phyloP scores from a whole-genome alignment of 805 yeast genomes.

The Myxozyma sirexii region DNA sequence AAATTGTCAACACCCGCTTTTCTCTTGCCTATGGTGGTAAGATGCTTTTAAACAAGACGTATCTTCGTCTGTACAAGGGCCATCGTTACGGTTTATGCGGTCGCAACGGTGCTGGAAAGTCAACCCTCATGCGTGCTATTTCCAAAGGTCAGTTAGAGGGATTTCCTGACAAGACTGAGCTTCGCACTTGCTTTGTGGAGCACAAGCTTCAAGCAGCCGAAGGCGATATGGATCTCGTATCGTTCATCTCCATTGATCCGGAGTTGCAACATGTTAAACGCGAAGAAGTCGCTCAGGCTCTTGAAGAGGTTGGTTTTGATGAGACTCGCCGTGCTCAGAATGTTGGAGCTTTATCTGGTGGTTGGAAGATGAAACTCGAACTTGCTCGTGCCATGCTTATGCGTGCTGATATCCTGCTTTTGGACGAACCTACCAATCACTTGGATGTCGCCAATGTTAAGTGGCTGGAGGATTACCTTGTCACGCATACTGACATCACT shows the following conservation, averaged over 20 bases:
- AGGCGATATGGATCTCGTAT: slow-evolving; percentile 83
- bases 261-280: slow-evolving; percentile 62
- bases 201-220: slow-evolving; percentile 95
- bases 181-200: slow-evolving; percentile 95
- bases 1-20: slow-evolving; percentile 90
- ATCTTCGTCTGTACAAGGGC: slow-evolving; percentile 82
- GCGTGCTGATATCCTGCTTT: slow-evolving; percentile 90
- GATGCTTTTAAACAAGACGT: slow-evolving; percentile 93
- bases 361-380: slow-evolving; percentile 99
- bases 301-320: slow-evolving; percentile 86
- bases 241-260: slow-evolving; percentile 87
- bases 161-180: slow-evolving; percentile 84
- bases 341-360: slow-evolving; percentile 95
- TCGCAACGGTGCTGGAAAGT: slow-evolving; percentile 98
- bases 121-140: slow-evolving; percentile 94
- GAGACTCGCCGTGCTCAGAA: slow-evolving; percentile 86
- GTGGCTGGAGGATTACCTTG: slow-evolving; percentile 90
- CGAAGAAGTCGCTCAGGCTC: slow-evolving; percentile 73
- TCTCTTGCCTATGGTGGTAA: slow-evolving; percentile 97
- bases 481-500: slow-evolving; percentile 82
- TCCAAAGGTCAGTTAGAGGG: slow-evolving; percentile 97
- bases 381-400: slow-evolving; percentile 98
- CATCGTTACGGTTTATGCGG: slow-evolving; percentile 98
- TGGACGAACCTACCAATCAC: slow-evolving; percentile 99
- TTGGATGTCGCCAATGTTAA: slow-evolving; percentile 91